These are phyloP conservation scores for Leccinellum albellum DNA, from an alignment of 768 basidiomycete genomes.

Conservation along the genomic window DNA sequence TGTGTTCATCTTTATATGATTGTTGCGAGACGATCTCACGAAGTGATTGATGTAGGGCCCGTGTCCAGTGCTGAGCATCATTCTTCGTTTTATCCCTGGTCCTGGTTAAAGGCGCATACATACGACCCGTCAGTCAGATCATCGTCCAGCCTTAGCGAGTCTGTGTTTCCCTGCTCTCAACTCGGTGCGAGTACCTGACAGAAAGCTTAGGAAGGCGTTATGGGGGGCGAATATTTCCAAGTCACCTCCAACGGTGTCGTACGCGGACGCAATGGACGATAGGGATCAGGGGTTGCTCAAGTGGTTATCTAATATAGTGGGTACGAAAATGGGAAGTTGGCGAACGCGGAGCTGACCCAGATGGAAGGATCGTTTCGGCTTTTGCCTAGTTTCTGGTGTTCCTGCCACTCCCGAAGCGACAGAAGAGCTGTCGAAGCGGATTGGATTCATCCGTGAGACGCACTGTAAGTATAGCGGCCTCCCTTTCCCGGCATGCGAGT, in stretches of 20 bases:
- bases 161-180: conserved; percentile 18
- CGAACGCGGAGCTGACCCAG: neutral
- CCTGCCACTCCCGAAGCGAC: conserved; percentile 82
- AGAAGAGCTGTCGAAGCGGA: conserved; percentile 67
- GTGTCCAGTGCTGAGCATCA: conserved; percentile 46
- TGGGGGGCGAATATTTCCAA: conserved; percentile 80
- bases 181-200: neutral
- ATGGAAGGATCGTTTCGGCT: conserved; percentile 78
- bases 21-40: neutral
- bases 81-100: conserved; percentile 83
- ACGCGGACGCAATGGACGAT: conserved; percentile 66
- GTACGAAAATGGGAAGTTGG: conserved; percentile 24
- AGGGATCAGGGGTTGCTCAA: conserved; percentile 67
- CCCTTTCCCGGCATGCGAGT: neutral
- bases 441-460: conserved; percentile 88
- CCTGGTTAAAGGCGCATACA: conserved; percentile 73
- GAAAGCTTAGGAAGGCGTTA: conserved; percentile 50
- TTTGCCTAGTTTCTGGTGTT: conserved; percentile 81
- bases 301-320: conserved; percentile 78
- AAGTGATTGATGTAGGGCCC: conserved; percentile 19
- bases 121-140: conserved; percentile 65
- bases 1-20: conserved; percentile 32
- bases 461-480: conserved; percentile 41
- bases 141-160: conserved; percentile 38
- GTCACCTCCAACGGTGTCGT: conserved; percentile 69